Percentiles rank a stretch among this genome's conserved stretches.
These are phyloP conservation scores for Trichomonascaceae sp. DNA, from an alignment of 1,139 yeast genomes.

Conservation along the genomic window DNA sequence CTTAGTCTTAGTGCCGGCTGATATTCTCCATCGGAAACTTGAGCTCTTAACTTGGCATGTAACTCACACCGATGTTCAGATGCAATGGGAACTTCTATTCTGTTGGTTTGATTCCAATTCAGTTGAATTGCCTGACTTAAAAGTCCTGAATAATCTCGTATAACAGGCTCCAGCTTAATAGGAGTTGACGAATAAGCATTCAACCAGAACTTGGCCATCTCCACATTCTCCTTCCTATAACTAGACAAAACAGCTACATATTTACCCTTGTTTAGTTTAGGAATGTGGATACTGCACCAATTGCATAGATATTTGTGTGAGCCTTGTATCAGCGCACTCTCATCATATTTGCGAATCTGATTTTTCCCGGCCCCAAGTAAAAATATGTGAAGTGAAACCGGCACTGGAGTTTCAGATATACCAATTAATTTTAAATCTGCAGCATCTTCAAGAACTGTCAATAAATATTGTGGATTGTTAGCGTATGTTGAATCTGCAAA, in stretches of 20 bases:
- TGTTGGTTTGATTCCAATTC: slow-evolving; percentile 19
- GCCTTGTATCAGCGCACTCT: slow-evolving; percentile 29
- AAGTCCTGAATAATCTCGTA: slow-evolving; percentile 22
- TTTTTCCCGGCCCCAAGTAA: slow-evolving; percentile 25
- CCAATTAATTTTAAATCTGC: slow-evolving; percentile 14
- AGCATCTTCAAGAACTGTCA: slow-evolving; percentile 22
- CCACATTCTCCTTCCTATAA: slow-evolving; percentile 20
- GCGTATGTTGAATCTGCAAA: slow-evolving; percentile 47
- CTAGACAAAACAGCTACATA: slow-evolving; percentile 35
- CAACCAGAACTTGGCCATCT: slow-evolving; percentile 3
- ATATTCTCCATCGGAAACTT: slow-evolving; percentile 12
- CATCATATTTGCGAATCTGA: slow-evolving; percentile 25
- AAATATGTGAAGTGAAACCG: slow-evolving; percentile 32
- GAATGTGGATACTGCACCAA: slow-evolving; percentile 24
- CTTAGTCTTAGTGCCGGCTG: slow-evolving; percentile 29
- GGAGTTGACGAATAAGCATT: slow-evolving; percentile 15
- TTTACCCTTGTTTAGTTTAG: slow-evolving; percentile 37
- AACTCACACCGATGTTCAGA: slow-evolving; percentile 3
- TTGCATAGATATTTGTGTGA: slow-evolving; percentile 34
- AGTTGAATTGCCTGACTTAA: slow-evolving; percentile 18
- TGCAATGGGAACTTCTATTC: slow-evolving; percentile 16
- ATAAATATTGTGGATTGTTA: slow-evolving; percentile 58
- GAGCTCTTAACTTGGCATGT: neutral
- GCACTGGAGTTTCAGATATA: slow-evolving; percentile 35
- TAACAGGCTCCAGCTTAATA: slow-evolving; percentile 17